phyloP scores from a whole-genome alignment of 495 filamentous ascomycete species.

The Mytilinidion resinicola region DNA sequence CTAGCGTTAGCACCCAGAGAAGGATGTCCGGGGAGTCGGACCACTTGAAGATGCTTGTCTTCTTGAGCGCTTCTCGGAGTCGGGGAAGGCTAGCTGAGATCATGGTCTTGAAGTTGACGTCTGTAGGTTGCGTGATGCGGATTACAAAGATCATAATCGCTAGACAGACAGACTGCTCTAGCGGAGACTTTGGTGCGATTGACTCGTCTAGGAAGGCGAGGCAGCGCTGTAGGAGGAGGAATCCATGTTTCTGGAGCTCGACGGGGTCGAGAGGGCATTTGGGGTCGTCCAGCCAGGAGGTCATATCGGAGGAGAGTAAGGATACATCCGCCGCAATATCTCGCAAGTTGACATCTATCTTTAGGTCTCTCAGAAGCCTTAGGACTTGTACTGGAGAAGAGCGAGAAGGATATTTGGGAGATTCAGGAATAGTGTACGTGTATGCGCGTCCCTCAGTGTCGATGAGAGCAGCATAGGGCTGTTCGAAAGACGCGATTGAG shows the following conservation, averaged over 20 bases:
- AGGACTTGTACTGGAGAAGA: slow-evolving; percentile 13
- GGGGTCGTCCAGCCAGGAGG: slow-evolving; percentile 15
- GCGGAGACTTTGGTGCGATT: slow-evolving; percentile 3
- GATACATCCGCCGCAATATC: slow-evolving; percentile 14
- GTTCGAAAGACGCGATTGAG: slow-evolving; percentile 19
- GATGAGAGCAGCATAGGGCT: slow-evolving; percentile 17
- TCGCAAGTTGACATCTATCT: slow-evolving; percentile 14
- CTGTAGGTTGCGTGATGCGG: slow-evolving; percentile 2
- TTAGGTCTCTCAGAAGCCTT: slow-evolving; percentile 12
- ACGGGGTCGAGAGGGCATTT: slow-evolving; percentile 22
- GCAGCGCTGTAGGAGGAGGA: slow-evolving; percentile 17
- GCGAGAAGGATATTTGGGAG: slow-evolving; percentile 10
- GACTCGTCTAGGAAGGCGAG: slow-evolving; percentile 19
- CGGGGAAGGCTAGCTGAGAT: slow-evolving; percentile 12
- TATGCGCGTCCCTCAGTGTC: slow-evolving; percentile 16
- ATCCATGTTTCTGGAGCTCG: slow-evolving; percentile 24
- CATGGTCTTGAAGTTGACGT: slow-evolving; percentile 8
- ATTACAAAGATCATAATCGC: slow-evolving; percentile 16
- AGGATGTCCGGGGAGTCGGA: slow-evolving; percentile 15
- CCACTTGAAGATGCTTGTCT: slow-evolving; percentile 13
- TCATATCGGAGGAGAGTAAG: slow-evolving; percentile 14
- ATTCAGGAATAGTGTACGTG: slow-evolving; percentile 8
- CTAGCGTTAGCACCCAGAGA: slow-evolving; percentile 24
- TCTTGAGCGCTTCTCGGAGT: slow-evolving; percentile 8
- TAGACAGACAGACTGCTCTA: slow-evolving; percentile 26